Evolutionary conservation across 176 grass and related monocot genomes (phyloP).

Genomic region (Saccharum officinarum): DNA sequence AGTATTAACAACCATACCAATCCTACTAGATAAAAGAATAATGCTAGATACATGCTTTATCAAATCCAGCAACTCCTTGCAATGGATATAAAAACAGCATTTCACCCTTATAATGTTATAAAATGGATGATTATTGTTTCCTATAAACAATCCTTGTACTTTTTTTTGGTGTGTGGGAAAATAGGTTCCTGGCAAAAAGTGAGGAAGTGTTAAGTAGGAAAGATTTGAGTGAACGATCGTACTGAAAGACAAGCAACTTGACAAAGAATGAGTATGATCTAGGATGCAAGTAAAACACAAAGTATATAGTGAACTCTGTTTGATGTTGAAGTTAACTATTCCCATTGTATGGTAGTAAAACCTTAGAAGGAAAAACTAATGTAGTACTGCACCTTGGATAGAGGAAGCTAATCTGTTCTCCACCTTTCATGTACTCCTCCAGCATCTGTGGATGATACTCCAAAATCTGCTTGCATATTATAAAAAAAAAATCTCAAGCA

Average conservation of each 20-base stretch:
- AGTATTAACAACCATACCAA: conserved; percentile 18
- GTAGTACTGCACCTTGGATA: conserved; percentile 70
- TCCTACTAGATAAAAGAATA: neutral
- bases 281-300: neutral
- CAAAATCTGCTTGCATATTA: conserved; percentile 78
- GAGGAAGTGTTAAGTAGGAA: neutral
- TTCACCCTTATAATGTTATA: neutral
- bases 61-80: neutral
- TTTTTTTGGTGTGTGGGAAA: neutral
- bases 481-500: conserved; percentile 29
- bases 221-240: neutral
- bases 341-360: neutral
- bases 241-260: neutral
- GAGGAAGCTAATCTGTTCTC: conserved; percentile 92
- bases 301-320: neutral
- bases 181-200: neutral
- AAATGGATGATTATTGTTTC: neutral
- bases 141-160: neutral
- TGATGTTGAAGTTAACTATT: neutral
- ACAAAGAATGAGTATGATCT: neutral
- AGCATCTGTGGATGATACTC: conserved; percentile 98
- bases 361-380: neutral
- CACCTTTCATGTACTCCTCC: conserved; percentile 78
- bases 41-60: conserved; percentile 4
- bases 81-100: neutral